A percentile compares a stretch with the other conserved stretches of the same genome.
Evolutionary conservation across 148 eudicot species (phyloP).

Genomic region (Fagopyrum esculentum): DNA sequence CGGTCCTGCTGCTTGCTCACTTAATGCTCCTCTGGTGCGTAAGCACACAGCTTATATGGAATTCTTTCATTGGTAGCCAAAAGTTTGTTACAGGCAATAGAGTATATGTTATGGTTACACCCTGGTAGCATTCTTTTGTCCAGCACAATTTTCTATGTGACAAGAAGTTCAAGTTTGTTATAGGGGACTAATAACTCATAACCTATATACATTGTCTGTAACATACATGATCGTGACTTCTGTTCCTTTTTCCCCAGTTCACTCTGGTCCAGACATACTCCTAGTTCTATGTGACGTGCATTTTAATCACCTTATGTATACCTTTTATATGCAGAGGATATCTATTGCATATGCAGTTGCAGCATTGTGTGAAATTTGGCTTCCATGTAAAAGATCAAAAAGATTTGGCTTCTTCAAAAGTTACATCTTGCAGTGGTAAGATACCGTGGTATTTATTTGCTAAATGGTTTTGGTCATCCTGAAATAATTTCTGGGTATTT

Average conservation of each 20-base stretch:
- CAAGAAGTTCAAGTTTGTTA: not conserved
- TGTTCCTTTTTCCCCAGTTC: not conserved
- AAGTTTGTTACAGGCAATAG: not conserved
- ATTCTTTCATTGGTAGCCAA: no score
- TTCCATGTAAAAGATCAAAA: conserved; percentile 49
- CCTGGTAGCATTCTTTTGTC: not conserved
- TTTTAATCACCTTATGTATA: not conserved
- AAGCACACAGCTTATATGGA: no score
- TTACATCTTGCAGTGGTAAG: conserved; percentile 73
- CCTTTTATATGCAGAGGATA: conserved; percentile 52
- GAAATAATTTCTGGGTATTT: no score
- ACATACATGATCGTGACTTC: not conserved
- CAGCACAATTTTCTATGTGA: not conserved
- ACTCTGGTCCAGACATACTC: not conserved
- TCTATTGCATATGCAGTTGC: conserved; percentile 63
- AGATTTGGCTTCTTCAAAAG: conserved; percentile 32
- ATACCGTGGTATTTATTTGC: not conserved
- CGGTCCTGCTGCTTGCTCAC: not conserved
- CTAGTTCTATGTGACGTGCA: not conserved
- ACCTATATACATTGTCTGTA: not conserved
- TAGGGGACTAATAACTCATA: not conserved
- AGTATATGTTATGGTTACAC: not conserved
- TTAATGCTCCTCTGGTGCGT: not conserved
- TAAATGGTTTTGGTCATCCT: not conserved
- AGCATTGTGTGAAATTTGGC: conserved; percentile 89